Evolutionary conservation across 139 green algal species (phyloP), one percentile per base, ranked within the genome.

Genomic region (Auxenochlorella protothecoides): DNA sequence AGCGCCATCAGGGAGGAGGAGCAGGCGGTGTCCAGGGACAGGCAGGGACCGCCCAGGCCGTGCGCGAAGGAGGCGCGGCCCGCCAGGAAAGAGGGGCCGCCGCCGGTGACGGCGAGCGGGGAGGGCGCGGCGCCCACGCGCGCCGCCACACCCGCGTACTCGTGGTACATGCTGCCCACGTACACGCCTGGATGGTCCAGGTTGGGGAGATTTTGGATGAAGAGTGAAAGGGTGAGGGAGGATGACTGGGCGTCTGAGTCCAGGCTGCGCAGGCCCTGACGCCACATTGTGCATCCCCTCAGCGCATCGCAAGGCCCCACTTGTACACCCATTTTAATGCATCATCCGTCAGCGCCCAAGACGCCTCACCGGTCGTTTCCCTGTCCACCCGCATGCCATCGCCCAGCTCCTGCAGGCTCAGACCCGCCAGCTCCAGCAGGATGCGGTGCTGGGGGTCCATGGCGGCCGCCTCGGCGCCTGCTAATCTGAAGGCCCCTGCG

Each of bases 21-120:
- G 85, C 90, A 96, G 59, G 90, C 90, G n/a, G 90, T 96, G 76
- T 96, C 90, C 6, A 96, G 73, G 16, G 84, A 85, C 12, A 96
- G 55, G 52, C 76, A 64, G 6, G 85, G 78, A 5, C 91, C 86
- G 9, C 72, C 77, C 27, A 93, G 72, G 53, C 80, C 81, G 63
- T 92, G 90, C 52, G 73, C 82, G 77, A 88, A 96, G 3, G 79
- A 83, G 68, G 93, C 44, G 3, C 89, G 85, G 16, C 90, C 90
- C 27, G 27, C 27, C 27, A 44, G 27, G 27, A 44, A 44, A 44
- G 27, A 9, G 68, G 91, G 86, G 79, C 84, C 91, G 0, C 82
- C 83, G 15, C 89, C 85, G 5, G 70, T 67, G 44, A 72, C 55
- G 6, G 64, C 63, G 44, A 72, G 27, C 27, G 27, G 27, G 27